Base-by-base conservation (phyloP, 2,329 filamentous ascomycete species). In the Ceratocystis cacaofunesta region DNA sequence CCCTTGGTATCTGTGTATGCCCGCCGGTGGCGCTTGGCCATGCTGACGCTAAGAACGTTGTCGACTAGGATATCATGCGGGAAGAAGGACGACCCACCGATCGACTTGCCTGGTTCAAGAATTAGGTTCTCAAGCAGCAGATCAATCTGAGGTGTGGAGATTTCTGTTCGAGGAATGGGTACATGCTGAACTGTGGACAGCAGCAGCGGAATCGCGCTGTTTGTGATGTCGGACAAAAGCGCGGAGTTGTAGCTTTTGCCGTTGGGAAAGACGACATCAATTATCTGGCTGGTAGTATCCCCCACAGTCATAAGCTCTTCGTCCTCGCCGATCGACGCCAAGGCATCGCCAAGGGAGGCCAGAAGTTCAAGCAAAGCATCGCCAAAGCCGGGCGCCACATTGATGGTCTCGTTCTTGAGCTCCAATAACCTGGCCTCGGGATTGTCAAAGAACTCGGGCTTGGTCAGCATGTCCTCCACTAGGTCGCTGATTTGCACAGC, bases 71-170 rank as follows among this genome's bases (percentile, higher is more conserved):
- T 79, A 65, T 85, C 85, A 76, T 90, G 92, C 0, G 92, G 92
- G 0, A 97, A 79, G 78, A 97, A 97, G 0, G 92, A 96, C 2
- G 88, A 90, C 68, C 87, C 78, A 73, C 96, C 92, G 70, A 95
- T 80, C 0, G 90, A 95, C 66, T 80, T 80, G 5, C 92, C 92
- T 0, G 92, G 92, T 72, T 96, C 90, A 41, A 97, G 80, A 67
- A 97, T 88, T 41, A 97, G 79, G 69, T 95, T 96, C 72, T 97
- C 92, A 1, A 97, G 77, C 0, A 97, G 78, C 4, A 97, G 81
- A 70, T 96, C 92, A 65, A 95, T 80, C 43, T 89, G 85, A 0
- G 91, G 92, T 2, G 87, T 88, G 0, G 89, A 88, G 4, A 96
- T 79, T 74, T 96, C 92, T n/a, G 96, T 75, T 3, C 92, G 86